phyloP scores from a whole-genome alignment of 2,329 filamentous ascomycete species.

The Trichophyton simii region DNA sequence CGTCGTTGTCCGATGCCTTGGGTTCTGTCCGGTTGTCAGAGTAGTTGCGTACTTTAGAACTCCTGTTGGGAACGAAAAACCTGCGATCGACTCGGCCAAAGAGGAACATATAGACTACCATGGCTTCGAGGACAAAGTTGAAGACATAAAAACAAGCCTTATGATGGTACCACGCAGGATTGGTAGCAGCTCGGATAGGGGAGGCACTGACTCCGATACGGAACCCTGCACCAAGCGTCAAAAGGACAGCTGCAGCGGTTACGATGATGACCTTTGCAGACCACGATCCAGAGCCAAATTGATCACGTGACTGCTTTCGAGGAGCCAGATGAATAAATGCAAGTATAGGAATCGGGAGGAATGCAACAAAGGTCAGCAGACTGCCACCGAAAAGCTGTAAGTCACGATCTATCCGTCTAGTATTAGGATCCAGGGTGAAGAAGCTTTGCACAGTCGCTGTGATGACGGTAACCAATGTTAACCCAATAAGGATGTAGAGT shows the following conservation, averaged over 20 bases:
- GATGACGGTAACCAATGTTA: conserved; percentile 55
- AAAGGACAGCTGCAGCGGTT: conserved; percentile 44
- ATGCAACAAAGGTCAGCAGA: conserved; percentile 52
- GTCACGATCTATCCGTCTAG: conserved; percentile 42
- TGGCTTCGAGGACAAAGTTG: conserved; percentile 61
- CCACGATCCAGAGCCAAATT: conserved; percentile 56
- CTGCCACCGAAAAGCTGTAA: conserved; percentile 53
- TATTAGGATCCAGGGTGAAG: conserved; percentile 48
- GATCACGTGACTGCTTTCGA: conserved; percentile 37
- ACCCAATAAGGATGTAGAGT: conserved; percentile 46
- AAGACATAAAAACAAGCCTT: conserved; percentile 68
- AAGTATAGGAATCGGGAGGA: conserved; percentile 51
- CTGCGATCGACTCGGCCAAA: conserved; percentile 58
- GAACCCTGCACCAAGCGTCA: conserved; percentile 59
- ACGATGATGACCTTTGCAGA: conserved; percentile 55
- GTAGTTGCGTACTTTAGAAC: conserved; percentile 21
- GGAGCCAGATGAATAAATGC: conserved; percentile 37
- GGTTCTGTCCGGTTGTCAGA: not conserved
- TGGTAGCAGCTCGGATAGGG: conserved; percentile 33
- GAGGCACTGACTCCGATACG: conserved; percentile 49
- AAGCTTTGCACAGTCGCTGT: conserved; percentile 50
- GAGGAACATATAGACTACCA: conserved; percentile 56
- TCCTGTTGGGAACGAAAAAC: conserved; percentile 63
- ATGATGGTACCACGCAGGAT: conserved; percentile 57
- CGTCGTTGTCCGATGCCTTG: not conserved